Evolutionary conservation across 257 asterid species (phyloP), one percentile per base, ranked within the genome.

Genomic region (Penstemon davidsonii): DNA sequence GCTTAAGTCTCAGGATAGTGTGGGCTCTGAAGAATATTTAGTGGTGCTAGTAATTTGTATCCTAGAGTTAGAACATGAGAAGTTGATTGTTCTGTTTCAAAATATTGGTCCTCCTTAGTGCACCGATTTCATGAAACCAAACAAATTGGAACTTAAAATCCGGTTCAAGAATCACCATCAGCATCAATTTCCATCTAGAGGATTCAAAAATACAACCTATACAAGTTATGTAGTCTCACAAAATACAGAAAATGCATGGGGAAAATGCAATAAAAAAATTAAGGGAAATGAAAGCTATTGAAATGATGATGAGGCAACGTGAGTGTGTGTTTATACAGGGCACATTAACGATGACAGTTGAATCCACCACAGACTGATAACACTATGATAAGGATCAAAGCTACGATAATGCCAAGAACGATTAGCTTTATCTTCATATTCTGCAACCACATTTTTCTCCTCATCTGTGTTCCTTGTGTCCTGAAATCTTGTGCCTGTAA

Each of bases 371-470:
- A 92, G 42, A 85, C 78, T 3, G 98, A 92, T 75, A 92, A 67
- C 47, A 92, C 96, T 59, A 92, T 92, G 76, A 92, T 92, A 41
- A 92, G 86, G 79, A 92, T 89, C 87, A 92, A 80, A 49, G 96
- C 98, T 38, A 87, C 69, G 64, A 92, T 86, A 44, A 92, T 92
- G 55, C 80, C 98, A 50, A 92, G 91, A 70, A 92, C 96, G 65
- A 92, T 92, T 60, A 92, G 92, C 89, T 92, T 92, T 79, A 89
- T 83, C 87, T 89, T 92, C 98, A 92, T 89, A 50, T 89, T 92
- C 80, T 89, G 96, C 64, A 86, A 58, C 98, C 98, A 92, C 95
- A 92, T 92, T 80, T 79, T 89, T 71, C 98, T 88, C 87, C 96
- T 87, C 86, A 92, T 89, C 73, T 80, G 50, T 64, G 96, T 92